Percentiles rank a stretch among this genome's conserved stretches.
phyloP scores from a whole-genome alignment of 495 filamentous ascomycete genomes.

The Xylaria bambusicola region DNA sequence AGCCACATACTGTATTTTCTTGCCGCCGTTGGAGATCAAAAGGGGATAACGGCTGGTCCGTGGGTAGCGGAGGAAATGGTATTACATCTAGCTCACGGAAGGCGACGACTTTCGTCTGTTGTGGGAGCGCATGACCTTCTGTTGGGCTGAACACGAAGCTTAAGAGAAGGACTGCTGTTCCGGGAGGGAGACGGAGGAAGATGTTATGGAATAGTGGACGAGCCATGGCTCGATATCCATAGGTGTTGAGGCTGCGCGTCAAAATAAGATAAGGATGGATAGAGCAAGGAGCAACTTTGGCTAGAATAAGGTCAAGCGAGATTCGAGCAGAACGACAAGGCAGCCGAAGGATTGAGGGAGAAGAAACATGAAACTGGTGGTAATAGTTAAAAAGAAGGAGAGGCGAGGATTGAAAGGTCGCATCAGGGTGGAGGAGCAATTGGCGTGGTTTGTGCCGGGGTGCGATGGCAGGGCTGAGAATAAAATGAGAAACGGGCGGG shows the following conservation, averaged over 20 bases:
- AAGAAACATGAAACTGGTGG: slow-evolving; percentile 21
- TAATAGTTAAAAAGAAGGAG: slow-evolving; percentile 22
- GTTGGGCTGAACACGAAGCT: slow-evolving; percentile 36
- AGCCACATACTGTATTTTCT: slow-evolving; percentile 51
- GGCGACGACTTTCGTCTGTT: slow-evolving; percentile 42
- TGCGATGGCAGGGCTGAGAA: slow-evolving; percentile 6
- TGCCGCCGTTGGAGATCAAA: slow-evolving; percentile 42
- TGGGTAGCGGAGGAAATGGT: slow-evolving; percentile 43
- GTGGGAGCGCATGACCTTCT: slow-evolving; percentile 39
- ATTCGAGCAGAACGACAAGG: background rate
- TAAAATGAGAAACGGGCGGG: background rate
- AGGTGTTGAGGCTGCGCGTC: background rate
- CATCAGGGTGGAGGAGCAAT: slow-evolving; percentile 18
- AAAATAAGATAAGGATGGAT: background rate
- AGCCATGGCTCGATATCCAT: slow-evolving; percentile 29
- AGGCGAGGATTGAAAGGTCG: slow-evolving; percentile 26
- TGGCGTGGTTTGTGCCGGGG: slow-evolving; percentile 9
- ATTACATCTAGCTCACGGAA: slow-evolving; percentile 44
- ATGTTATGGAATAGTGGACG: slow-evolving; percentile 31
- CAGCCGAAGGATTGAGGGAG: background rate
- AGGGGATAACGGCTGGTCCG: slow-evolving; percentile 38
- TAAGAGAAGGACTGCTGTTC: slow-evolving; percentile 44
- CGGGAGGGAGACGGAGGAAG: slow-evolving; percentile 44
- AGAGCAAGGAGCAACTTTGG: background rate
- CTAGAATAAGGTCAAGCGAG: background rate